These are phyloP conservation scores for Hammondia hammondi DNA, from an alignment of 169 alveolate species.

Conservation along the genomic window DNA sequence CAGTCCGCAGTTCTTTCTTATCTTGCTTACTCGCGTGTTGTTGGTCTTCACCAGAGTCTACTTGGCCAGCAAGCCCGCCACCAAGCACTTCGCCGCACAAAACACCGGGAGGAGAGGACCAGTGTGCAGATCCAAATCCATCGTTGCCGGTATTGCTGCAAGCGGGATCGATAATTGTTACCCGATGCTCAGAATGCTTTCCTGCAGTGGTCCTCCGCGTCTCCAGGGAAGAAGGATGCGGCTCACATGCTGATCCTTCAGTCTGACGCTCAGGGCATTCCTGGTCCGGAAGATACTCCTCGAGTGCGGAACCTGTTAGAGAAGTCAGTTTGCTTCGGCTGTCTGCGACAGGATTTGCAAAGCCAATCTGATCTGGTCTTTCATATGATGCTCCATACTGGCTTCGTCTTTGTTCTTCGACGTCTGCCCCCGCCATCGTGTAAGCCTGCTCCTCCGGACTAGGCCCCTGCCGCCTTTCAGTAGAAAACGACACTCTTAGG, in stretches of 20 bases:
- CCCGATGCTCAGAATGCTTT: background rate
- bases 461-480: background rate
- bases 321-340: background rate
- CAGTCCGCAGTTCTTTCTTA: no score
- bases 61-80: background rate
- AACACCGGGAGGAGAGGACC: background rate
- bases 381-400: no score
- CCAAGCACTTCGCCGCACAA: background rate
- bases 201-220: no score
- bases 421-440: background rate
- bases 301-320: background rate
- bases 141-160: background rate
- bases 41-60: background rate
- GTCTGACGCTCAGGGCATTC: background rate
- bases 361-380: no score
- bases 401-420: no score
- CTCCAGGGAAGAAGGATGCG: no score
- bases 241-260: background rate
- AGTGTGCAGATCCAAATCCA: background rate
- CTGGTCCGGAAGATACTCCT: background rate
- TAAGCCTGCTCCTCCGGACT: background rate
- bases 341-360: background rate
- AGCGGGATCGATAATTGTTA: background rate
- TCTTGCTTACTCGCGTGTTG: background rate
- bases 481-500: no score